Evolutionary conservation across 176 grass and related monocot species (phyloP).

Genomic region (Neostapfia colusana): DNA sequence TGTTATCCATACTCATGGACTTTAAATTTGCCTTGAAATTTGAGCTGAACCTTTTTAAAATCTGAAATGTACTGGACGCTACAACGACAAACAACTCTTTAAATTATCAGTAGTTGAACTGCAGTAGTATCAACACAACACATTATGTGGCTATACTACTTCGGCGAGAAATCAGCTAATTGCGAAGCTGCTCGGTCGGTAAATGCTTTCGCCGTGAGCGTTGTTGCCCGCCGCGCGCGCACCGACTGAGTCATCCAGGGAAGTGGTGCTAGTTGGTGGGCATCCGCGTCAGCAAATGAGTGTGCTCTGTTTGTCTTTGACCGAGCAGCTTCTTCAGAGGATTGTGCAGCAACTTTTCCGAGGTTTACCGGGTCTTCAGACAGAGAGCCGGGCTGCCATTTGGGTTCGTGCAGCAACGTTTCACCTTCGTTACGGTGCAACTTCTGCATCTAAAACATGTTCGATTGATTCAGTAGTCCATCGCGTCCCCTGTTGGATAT

Average conservation of each 20-base stretch:
- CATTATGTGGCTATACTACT: not conserved
- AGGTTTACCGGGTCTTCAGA: too few relatives aligned
- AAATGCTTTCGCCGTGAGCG: too few relatives aligned
- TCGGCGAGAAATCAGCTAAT: too few relatives aligned
- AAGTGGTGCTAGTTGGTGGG: not conserved
- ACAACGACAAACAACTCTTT: not conserved
- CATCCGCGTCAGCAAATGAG: not conserved
- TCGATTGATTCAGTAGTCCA: too few relatives aligned
- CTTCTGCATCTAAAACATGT: too few relatives aligned
- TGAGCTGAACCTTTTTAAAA: not conserved
- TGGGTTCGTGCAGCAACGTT: too few relatives aligned
- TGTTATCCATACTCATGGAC: not conserved
- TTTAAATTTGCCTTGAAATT: not conserved
- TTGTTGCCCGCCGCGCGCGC: too few relatives aligned
- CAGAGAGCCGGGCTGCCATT: too few relatives aligned
- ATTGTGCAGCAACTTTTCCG: too few relatives aligned
- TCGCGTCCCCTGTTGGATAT: too few relatives aligned
- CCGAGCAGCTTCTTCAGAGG: not conserved
- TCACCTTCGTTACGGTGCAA: too few relatives aligned
- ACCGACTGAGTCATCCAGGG: not conserved
- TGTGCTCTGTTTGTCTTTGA: not conserved
- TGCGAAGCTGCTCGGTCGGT: too few relatives aligned
- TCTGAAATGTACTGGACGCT: not conserved
- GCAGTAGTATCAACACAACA: not conserved
- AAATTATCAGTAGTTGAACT: not conserved